These are phyloP conservation scores for Myriangium duriaei DNA, from an alignment of 2,329 filamentous ascomycete species.

Conservation along the genomic window DNA sequence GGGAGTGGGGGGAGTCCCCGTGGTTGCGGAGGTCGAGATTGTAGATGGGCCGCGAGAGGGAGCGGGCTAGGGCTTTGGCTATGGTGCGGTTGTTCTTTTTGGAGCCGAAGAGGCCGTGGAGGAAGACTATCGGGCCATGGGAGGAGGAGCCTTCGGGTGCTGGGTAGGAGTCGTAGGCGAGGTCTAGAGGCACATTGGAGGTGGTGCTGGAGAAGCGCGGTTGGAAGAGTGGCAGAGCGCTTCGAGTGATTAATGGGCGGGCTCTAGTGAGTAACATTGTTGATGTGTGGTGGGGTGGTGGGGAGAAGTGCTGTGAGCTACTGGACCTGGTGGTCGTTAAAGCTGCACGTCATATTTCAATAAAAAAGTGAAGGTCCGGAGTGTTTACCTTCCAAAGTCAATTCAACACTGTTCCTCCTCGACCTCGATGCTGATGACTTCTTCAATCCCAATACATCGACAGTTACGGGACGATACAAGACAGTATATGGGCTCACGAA, in stretches of 20 bases:
- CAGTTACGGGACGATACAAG: no score
- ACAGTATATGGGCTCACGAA: no score
- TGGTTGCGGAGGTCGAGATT: slow-evolving; percentile 85
- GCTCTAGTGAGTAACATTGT: slow-evolving; percentile 3
- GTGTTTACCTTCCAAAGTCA: no score
- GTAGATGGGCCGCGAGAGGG: slow-evolving; percentile 70
- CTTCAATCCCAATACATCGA: no score
- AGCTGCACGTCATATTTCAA: no score
- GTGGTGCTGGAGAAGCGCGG: slow-evolving; percentile 5
- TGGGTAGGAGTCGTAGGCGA: slow-evolving; percentile 57
- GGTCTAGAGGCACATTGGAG: slow-evolving; percentile 16
- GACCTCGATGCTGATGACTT: no score
- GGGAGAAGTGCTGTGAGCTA: no score
- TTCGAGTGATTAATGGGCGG: no score
- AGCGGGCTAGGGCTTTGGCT: slow-evolving; percentile 63
- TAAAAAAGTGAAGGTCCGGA: no score
- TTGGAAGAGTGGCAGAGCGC: background rate
- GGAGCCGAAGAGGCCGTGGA: slow-evolving; percentile 88
- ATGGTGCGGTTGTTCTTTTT: slow-evolving; percentile 92
- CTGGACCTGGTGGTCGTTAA: no score
- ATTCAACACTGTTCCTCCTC: no score
- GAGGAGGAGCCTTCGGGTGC: slow-evolving; percentile 35
- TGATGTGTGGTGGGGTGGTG: no score
- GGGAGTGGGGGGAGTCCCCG: slow-evolving; percentile 71
- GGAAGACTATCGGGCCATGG: slow-evolving; percentile 61